Evolutionary conservation across 257 asterid genomes (phyloP).

Genomic region (Phtheirospermum japonicum): DNA sequence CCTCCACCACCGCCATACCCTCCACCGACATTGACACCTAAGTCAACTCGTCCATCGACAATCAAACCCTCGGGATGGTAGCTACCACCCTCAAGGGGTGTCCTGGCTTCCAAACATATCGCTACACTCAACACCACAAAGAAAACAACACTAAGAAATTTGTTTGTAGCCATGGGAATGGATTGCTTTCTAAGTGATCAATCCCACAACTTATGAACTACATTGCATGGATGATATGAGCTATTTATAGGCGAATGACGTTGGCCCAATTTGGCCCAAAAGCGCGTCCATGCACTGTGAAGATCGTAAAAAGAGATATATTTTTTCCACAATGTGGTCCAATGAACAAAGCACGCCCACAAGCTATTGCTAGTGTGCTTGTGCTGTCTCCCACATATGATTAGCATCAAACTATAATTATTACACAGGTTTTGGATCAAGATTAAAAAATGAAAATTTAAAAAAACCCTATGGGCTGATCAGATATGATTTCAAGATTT

Average conservation of each 20-base stretch:
- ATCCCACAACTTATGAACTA: not conserved
- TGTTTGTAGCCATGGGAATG: not conserved
- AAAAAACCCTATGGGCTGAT: not conserved
- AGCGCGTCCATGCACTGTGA: slow-evolving; percentile 1
- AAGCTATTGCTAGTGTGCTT: not conserved
- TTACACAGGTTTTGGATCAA: not conserved
- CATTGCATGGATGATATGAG: not conserved
- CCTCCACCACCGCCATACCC: too few species aligned
- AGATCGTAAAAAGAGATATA: not conserved
- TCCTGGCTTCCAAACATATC: not conserved
- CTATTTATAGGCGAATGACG: not conserved
- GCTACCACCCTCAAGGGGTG: not conserved
- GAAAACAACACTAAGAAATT: not conserved
- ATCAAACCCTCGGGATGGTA: not conserved
- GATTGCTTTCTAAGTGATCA: not conserved
- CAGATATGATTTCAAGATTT: too few species aligned
- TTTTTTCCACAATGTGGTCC: not conserved
- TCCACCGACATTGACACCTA: not conserved
- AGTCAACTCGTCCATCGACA: not conserved
- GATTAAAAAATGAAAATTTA: not conserved
- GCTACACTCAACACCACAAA: not conserved
- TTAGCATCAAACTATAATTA: not conserved
- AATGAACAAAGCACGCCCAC: slow-evolving; percentile 2
- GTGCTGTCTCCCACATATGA: not conserved
- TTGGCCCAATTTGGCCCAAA: not conserved